These are phyloP conservation scores for Ogataea parapolymorpha DNA, from an alignment of 805 yeast genomes.

Conservation along the genomic window DNA sequence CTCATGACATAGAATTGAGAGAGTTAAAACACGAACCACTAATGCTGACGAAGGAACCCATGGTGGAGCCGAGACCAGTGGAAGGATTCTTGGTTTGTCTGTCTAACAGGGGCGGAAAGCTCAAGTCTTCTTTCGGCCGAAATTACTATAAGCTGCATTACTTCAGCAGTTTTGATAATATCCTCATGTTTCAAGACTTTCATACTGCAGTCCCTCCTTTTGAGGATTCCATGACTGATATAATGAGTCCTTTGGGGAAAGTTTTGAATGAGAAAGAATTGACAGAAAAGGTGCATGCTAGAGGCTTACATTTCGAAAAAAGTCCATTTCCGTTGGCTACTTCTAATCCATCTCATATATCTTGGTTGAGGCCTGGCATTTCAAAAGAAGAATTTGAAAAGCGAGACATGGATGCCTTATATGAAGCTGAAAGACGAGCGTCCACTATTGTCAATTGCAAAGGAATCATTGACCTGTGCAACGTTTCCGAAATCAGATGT, in stretches of 20 bases:
- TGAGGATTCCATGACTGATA: slow-evolving; percentile 14
- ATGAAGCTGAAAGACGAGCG: slow-evolving; percentile 62
- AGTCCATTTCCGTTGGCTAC: slow-evolving; percentile 54
- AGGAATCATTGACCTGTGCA: slow-evolving; percentile 58
- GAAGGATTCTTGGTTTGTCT: slow-evolving; percentile 77
- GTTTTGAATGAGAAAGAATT: slow-evolving; percentile 27
- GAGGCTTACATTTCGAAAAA: slow-evolving; percentile 42
- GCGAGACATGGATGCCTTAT: slow-evolving; percentile 56
- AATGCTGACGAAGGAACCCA: slow-evolving; percentile 21
- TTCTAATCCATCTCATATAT: slow-evolving; percentile 47
- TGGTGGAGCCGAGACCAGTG: slow-evolving; percentile 63
- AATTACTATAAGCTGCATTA: slow-evolving; percentile 56
- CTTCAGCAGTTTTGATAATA: slow-evolving; percentile 57
- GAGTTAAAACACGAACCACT: slow-evolving; percentile 40
- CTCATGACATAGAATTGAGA: slow-evolving; percentile 62
- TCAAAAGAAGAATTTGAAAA: slow-evolving; percentile 39
- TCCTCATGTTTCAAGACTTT: slow-evolving; percentile 57
- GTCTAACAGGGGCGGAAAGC: slow-evolving; percentile 47
- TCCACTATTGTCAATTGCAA: slow-evolving; percentile 54
- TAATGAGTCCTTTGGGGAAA: slow-evolving; percentile 36
- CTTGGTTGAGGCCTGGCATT: slow-evolving; percentile 52
- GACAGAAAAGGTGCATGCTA: slow-evolving; percentile 14
- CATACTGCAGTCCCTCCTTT: slow-evolving; percentile 61
- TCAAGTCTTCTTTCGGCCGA: slow-evolving; percentile 25
- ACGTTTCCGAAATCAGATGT: slow-evolving; percentile 39